Conservation (phyloP, 179 eudicot genomes). For the Patellifolia procumbens region DNA sequence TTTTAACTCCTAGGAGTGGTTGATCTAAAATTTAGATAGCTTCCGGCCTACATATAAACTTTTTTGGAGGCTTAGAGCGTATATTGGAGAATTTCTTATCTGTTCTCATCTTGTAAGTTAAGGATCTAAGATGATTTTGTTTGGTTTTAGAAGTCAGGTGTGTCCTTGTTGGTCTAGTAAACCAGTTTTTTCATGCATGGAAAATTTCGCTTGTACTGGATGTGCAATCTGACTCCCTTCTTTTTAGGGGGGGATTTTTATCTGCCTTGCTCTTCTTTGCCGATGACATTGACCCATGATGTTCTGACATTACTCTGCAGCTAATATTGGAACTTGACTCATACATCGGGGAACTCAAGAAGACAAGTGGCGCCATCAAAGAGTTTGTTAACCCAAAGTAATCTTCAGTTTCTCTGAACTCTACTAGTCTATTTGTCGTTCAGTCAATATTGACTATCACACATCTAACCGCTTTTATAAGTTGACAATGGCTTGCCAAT, state of each 20-base stretch:
- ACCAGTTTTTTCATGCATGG: neutral
- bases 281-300: conserved; percentile 13
- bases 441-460: neutral
- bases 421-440: neutral
- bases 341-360: conserved; percentile 81
- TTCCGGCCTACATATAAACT: neutral
- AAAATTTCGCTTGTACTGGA: neutral
- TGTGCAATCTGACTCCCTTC: neutral
- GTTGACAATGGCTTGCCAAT: neutral
- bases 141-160: conserved; percentile 1
- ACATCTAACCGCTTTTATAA: neutral
- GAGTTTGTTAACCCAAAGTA: conserved; percentile 99
- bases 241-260: neutral
- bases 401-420: conserved; percentile 17
- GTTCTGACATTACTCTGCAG: conserved; percentile 43
- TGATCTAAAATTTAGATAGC: neutral
- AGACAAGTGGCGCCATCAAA: conserved; percentile 86
- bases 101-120: neutral
- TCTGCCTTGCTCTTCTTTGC: neutral
- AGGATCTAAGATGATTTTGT: neutral
- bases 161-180: neutral
- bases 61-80: neutral
- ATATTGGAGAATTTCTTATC: neutral
- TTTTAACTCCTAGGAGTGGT: neutral
- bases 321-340: conserved; percentile 86